A percentile compares a stretch with the other conserved stretches of the same genome.
phyloP scores from a whole-genome alignment of 805 yeast genomes.

The Suhomyces xylopsoci region DNA sequence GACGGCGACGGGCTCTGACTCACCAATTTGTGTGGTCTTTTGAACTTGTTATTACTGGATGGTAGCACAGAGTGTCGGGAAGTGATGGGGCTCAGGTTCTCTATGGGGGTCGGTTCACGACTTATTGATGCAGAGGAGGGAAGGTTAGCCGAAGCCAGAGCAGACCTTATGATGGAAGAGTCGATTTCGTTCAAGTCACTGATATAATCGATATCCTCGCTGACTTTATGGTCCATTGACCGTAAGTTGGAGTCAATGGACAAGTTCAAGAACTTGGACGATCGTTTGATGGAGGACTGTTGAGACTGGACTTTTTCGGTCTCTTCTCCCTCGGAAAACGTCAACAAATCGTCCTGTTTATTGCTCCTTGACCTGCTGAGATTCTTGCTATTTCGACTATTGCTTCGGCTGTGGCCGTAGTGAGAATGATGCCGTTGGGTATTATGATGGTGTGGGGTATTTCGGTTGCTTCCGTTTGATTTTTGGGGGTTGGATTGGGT shows the following conservation, averaged over 20 bases:
- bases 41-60: constrained; percentile 30
- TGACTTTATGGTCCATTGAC: constrained; percentile 4
- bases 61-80: constrained; percentile 10
- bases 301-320: constrained; percentile 12
- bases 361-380: background rate
- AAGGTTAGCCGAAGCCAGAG: background rate
- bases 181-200: constrained; percentile 27
- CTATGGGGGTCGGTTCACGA: constrained; percentile 9
- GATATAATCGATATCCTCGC: constrained; percentile 22
- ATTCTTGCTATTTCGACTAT: background rate
- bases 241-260: constrained; percentile 32
- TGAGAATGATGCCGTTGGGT: background rate
- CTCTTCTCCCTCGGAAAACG: constrained; percentile 6
- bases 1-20: constrained; percentile 45
- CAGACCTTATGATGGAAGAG: constrained; percentile 10
- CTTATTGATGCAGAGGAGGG: constrained; percentile 5
- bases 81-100: constrained; percentile 11
- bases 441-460: background rate
- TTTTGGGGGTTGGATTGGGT: background rate
- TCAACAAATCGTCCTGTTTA: constrained; percentile 2
- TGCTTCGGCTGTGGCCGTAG: background rate
- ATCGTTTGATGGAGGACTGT: constrained; percentile 34
- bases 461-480: background rate
- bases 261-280: constrained; percentile 40
- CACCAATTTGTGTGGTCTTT: constrained; percentile 42